Conservation (phyloP, 345 rosid species). For the Boechera divaricarpa region DNA sequence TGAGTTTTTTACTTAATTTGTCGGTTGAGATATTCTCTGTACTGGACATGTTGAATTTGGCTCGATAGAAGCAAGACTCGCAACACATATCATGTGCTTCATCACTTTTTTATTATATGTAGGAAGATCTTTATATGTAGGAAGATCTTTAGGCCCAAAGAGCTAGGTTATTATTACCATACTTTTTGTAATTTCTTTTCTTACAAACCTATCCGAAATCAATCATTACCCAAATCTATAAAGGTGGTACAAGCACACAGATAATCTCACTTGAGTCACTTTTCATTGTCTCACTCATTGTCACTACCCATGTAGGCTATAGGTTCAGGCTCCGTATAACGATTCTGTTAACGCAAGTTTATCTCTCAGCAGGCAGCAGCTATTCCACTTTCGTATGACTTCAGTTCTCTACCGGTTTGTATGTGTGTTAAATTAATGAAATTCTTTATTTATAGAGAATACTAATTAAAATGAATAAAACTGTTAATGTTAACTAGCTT, state of each 20-base stretch:
- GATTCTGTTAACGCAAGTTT: neutral
- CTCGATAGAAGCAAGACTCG: slow-evolving; percentile 13
- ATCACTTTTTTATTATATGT: neutral
- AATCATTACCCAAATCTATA: neutral
- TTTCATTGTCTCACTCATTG: neutral
- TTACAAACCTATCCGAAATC: neutral
- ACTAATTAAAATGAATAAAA: neutral
- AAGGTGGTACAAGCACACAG: neutral
- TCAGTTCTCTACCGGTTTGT: neutral
- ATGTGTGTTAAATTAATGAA: neutral
- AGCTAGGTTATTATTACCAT: neutral
- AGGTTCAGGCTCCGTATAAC: neutral
- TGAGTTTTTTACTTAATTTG: neutral
- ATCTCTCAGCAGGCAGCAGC: neutral
- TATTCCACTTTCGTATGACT: neutral
- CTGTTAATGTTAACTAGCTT: no score
- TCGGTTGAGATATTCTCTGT: slow-evolving; percentile 1
- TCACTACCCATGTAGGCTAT: neutral
- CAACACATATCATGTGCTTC: neutral
- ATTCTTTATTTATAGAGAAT: neutral
- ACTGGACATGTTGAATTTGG: neutral
- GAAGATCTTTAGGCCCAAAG: neutral
- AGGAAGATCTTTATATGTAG: neutral
- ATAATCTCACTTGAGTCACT: neutral
- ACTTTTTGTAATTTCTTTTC: neutral